Evolutionary conservation across 805 yeast species (phyloP).

Genomic region (Metschnikowia kofuensis): DNA sequence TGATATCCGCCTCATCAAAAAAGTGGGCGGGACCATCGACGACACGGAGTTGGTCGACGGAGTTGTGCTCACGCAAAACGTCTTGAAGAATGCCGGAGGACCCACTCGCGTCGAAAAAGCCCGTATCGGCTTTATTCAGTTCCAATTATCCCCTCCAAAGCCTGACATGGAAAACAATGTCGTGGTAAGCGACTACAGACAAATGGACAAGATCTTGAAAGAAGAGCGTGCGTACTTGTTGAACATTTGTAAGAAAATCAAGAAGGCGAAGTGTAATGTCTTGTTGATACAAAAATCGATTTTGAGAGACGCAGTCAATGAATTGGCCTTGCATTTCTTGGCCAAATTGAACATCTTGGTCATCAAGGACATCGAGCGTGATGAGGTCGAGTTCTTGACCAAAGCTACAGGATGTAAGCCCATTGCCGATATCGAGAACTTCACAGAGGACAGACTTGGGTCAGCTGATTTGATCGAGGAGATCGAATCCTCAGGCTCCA

Average conservation of each 20-base stretch:
- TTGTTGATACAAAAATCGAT: constrained; percentile 89
- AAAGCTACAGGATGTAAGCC: constrained; percentile 92
- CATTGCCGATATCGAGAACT: constrained; percentile 90
- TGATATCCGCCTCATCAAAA: constrained; percentile 86
- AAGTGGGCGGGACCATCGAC: constrained; percentile 96
- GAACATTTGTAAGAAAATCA: constrained; percentile 93
- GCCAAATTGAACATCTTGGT: constrained; percentile 92
- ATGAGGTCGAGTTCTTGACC: constrained; percentile 87
- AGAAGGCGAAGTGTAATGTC: constrained; percentile 95
- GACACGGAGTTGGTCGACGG: constrained; percentile 94
- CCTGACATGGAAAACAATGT: constrained; percentile 98
- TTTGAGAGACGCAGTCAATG: constrained; percentile 91
- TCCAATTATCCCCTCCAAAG: constrained; percentile 93
- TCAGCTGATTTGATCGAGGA: constrained; percentile 91
- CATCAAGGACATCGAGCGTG: constrained; percentile 92
- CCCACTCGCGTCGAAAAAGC: constrained; percentile 95
- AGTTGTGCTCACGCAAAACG: constrained; percentile 88
- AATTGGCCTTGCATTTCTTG: constrained; percentile 89
- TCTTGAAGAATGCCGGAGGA: constrained; percentile 88
- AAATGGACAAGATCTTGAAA: constrained; percentile 97
- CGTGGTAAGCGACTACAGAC: constrained; percentile 96
- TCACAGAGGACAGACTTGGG: constrained; percentile 91
- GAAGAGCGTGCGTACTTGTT: constrained; percentile 96
- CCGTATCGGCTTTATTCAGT: constrained; percentile 82
- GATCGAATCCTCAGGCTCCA: constrained; percentile 83